Conservation (phyloP, 768 basidiomycete genomes). For the Termitomyces bulborhizus region DNA sequence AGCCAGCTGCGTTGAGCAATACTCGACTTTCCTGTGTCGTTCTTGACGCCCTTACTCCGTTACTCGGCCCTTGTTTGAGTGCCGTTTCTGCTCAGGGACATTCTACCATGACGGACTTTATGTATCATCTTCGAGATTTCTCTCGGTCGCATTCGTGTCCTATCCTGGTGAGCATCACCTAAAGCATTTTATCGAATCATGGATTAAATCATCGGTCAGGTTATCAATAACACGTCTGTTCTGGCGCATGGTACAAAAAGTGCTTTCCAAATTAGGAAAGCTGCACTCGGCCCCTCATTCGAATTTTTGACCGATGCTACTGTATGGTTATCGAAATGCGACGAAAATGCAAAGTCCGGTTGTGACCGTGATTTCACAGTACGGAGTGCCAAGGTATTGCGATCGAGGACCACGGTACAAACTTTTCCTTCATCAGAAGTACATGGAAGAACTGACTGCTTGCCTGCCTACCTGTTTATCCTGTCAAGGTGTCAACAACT, state of each 20-base stretch:
- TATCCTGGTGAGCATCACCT: slow-evolving; percentile 43
- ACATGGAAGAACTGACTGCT: not conserved
- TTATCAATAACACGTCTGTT: slow-evolving; percentile 52
- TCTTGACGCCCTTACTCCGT: slow-evolving; percentile 59
- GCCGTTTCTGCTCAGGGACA: slow-evolving; percentile 70
- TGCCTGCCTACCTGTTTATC: not conserved
- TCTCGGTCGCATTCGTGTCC: slow-evolving; percentile 38
- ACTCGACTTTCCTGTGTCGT: slow-evolving; percentile 41
- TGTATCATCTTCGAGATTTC: slow-evolving; percentile 53
- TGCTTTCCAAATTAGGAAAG: slow-evolving; percentile 40
- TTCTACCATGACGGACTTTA: slow-evolving; percentile 65
- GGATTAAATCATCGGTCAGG: slow-evolving; percentile 28
- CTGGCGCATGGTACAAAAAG: slow-evolving; percentile 10
- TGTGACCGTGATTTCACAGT: slow-evolving; percentile 14
- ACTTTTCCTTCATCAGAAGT: not conserved
- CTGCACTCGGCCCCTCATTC: slow-evolving; percentile 73
- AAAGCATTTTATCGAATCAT: slow-evolving; percentile 10
- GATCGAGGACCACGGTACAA: slow-evolving; percentile 35
- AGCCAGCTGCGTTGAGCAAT: slow-evolving; percentile 5
- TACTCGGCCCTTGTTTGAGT: slow-evolving; percentile 58
- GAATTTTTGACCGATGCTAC: slow-evolving; percentile 67
- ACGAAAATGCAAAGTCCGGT: slow-evolving; percentile 12
- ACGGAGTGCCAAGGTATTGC: slow-evolving; percentile 34
- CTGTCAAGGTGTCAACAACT: slow-evolving; percentile 27
- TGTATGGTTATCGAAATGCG: slow-evolving; percentile 51